Base-by-base conservation (phyloP, 1,284 basidiomycete genomes). In the Vanrija humicola region DNA sequence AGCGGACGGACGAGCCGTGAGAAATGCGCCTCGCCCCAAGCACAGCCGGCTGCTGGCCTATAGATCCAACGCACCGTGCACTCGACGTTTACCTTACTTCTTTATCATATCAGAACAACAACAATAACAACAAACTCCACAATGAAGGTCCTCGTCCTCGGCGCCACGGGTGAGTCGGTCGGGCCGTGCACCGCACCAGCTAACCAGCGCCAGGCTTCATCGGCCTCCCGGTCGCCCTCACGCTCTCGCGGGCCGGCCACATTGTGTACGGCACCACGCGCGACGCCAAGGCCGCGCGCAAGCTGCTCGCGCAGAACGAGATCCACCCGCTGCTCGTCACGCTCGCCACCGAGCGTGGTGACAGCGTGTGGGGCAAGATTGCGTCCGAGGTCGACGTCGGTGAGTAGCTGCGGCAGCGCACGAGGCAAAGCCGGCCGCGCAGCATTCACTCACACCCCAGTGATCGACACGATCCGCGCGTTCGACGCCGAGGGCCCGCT, bases 241-340 rank as follows among this genome's bases (percentile, higher is more conserved):
- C 82, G 0, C 75, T 82, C 46, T 70, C 77, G 5, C 78, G 82
- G n/a, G 79, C 78, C 0, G 82, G 82, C 0, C 81, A 84, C 59
- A 75, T 78, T 25, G 82, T 83, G 5, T 82, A 81, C 54, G 82
- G 82, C 21, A 70, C 77, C 14, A 81, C 81, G 0, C 79, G 82
- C 5, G 70, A 75, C 7, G 65, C 59, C 6, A 79, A 79, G 52
- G 49, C 50, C 3, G 63, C 58, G 1, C 77, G 74, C 0, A 76
- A 77, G 46, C 55, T 63, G 48, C 73, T 83, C 2, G 73, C 75
- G 1, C 73, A 75, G 14, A 77, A 81, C 64, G 82, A 83, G 69
- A 81, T 84, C 57, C 78, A 80, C 25, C 82, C 83, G 0, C 52
- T 83, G 53, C 66, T 83, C 7, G 76, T 76, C 15, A 78, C 82